Evolutionary conservation across 257 asterid genomes (phyloP), one percentile per base, ranked within the genome.

Genomic region (Marsdenia floribunda): DNA sequence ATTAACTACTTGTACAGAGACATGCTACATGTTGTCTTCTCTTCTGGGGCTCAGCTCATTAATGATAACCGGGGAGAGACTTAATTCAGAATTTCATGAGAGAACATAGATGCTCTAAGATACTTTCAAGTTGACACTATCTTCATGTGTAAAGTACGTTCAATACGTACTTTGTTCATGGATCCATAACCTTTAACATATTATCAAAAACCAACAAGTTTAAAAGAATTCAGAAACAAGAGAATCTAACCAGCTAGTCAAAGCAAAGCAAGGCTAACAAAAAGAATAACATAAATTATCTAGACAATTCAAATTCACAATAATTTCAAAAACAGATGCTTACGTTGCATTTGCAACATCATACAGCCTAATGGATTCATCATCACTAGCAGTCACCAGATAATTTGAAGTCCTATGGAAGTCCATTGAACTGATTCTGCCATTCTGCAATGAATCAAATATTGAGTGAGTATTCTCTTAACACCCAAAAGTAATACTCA

Each of bases 341-440:
- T 89, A 95, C 96, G 94, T 88, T 73, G 99, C 97, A 83, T 79
- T 90, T 26, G 96, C 81, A 19, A 90, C 96, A 83, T 92, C 98
- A 71, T 95, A 95, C 59, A 95, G 87, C 77, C 98, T 96, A 68
- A 95, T 90, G 53, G 97, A 92, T 82, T 95, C 99, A 79, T 91
- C 98, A 78, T 90, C 98, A 79, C 99, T 90, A 64, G 99, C 98
- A 58, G 98, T 95, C 47, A 95, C 98, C 88, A 95, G 80, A 84
- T 82, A 89, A 86, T 75, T 88, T 75, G 96, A 87, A 42, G 94
- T 85, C 85, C 85, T 92, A 57, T 92, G 98, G 78, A 90, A 95
- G 86, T 95, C 99, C 99, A 90, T 90, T 29, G 99, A 95, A 86
- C 97, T 95, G 71, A 95, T 95, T 81, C 98, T 86, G 67, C 98